These are phyloP conservation scores for Arctium lappa DNA, from an alignment of 129 eudicot genomes.

Conservation along the genomic window DNA sequence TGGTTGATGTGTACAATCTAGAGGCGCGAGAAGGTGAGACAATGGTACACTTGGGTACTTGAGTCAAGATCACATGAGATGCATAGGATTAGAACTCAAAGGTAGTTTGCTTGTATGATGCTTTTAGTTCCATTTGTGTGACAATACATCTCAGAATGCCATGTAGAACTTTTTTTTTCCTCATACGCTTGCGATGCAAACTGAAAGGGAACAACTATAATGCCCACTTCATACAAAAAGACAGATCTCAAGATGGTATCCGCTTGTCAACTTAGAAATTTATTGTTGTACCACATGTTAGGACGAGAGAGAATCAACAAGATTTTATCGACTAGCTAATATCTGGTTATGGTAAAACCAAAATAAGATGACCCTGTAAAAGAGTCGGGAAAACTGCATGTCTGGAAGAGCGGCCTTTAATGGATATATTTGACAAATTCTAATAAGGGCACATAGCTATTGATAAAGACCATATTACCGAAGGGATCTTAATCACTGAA, in stretches of 20 bases:
- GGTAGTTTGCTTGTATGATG: background rate
- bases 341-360: background rate
- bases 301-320: slow-evolving; percentile 9
- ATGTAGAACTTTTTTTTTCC: background rate
- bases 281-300: background rate
- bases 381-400: background rate
- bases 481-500: background rate
- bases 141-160: background rate
- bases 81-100: background rate
- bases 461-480: background rate
- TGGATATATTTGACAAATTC: background rate
- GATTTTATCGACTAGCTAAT: background rate
- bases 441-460: background rate
- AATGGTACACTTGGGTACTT: background rate
- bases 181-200: background rate
- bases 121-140: slow-evolving; percentile 5
- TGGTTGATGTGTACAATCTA: slow-evolving; percentile 10
- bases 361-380: background rate
- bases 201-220: slow-evolving; percentile 1
- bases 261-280: background rate
- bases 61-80: slow-evolving; percentile 9
- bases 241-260: background rate
- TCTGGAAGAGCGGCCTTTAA: background rate
- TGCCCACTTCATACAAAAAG: background rate
- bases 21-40: slow-evolving; percentile 7